Base-by-base conservation (phyloP, 1,139 yeast species). In the Hansenula sp. region DNA sequence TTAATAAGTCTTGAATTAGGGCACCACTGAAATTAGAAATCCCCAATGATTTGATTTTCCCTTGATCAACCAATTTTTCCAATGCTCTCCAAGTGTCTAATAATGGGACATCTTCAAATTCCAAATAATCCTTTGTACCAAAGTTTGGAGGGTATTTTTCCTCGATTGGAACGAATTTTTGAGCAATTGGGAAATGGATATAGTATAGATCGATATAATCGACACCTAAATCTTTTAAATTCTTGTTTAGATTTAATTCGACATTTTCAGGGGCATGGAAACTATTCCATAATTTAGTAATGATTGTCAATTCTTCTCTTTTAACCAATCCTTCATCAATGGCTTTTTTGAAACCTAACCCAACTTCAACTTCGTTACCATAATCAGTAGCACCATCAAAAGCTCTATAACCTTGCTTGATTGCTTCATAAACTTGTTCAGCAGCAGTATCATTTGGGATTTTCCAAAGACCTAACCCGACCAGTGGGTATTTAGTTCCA, bases 1-100 rank as follows among this genome's bases (percentile, higher is more conserved):
- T 78, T 50, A 86, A 69, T 58, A 89, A 72, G 60, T 90, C 96
- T 57, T 77, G 79, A 54, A 90, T 67, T 59, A 86, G 70, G 56
- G 81, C 84, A 52, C 91, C 94, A 49, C 74, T 72, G 71, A 84
- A 88, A 74, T 90, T 90, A 53, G 96, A 89, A 47, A 89, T 68
- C 63, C 96, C 96, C 58, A 89, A 80, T 47, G 90, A 78, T 62
- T 74, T 81, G 61, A 81, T 79, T 58, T 80, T 72, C n/a, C 91
- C 91, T 40, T 70, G 71, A 37, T 71, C 72, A 41, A 72, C 81
- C 62, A 81, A 68, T 51, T 72, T 68, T 67, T 88, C 96, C 68
- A 84, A 57, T 10, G 91, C 96, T 52, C 71, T 77, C 86, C 93
- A 89, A 41, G 96, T 89, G 54, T 81, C 90, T 46, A 78, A 60